Percentiles rank a stretch among this genome's conserved stretches.
phyloP scores from a whole-genome alignment of 139 green algal genomes.

The Chlorella sp. region DNA sequence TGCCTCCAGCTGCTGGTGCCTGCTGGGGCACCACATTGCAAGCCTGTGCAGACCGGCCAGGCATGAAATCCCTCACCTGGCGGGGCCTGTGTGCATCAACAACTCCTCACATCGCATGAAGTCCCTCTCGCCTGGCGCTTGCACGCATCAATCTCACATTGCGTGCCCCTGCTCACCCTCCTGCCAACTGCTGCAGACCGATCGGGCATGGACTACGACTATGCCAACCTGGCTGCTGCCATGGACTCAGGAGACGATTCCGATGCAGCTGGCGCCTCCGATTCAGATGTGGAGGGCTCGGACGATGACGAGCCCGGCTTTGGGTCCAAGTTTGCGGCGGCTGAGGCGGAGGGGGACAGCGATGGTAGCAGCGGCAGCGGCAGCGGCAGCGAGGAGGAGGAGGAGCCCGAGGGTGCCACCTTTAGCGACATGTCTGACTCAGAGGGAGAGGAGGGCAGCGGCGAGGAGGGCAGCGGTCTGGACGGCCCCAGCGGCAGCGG shows the following conservation, averaged over 20 bases:
- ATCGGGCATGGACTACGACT: conserved; percentile 57
- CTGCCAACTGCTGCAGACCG: too few species aligned
- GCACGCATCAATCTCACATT: too few species aligned
- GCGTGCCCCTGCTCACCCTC: too few species aligned
- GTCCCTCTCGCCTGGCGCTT: too few species aligned
- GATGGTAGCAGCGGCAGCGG: neutral
- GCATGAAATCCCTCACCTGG: too few species aligned
- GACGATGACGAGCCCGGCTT: neutral
- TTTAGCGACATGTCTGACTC: conserved; percentile 18
- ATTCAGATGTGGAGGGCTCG: neutral
- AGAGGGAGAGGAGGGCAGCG: neutral
- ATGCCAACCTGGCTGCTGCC: conserved; percentile 61
- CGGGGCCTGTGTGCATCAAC: too few species aligned
- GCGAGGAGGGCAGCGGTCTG: neutral
- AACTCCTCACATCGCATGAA: too few species aligned
- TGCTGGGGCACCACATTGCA: too few species aligned
- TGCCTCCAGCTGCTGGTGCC: too few species aligned
- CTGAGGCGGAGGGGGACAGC: neutral
- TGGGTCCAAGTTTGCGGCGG: neutral
- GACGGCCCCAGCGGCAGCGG: neutral
- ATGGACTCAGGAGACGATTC: conserved; percentile 51
- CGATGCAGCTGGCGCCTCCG: neutral
- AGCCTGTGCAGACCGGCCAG: too few species aligned
- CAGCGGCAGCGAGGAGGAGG: neutral
- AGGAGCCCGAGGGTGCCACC: neutral